phyloP scores from a whole-genome alignment of 164 flowering plant genomes.

The Tinospora cordifolia region DNA sequence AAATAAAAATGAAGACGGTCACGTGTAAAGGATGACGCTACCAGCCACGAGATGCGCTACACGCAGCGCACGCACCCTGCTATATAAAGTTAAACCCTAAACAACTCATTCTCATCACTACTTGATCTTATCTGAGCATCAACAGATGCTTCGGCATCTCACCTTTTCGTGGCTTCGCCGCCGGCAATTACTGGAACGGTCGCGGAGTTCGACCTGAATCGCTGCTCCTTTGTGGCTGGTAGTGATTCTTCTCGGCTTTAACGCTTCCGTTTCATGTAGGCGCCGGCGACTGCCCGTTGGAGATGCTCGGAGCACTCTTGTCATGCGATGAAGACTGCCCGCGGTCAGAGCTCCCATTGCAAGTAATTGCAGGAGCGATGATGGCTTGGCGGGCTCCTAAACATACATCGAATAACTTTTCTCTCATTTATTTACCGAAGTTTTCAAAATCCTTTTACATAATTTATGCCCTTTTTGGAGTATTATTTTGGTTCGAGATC shows the following conservation, averaged over 20 bases:
- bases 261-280: slow-evolving; percentile 5
- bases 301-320: not conserved
- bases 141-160: not conserved
- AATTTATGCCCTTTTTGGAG: too few relatives aligned
- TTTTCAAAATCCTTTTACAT: too few relatives aligned
- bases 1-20: too few relatives aligned
- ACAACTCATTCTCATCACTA: not conserved
- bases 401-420: not conserved
- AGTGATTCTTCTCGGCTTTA: not conserved
- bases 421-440: too few relatives aligned
- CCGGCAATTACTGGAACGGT: not conserved
- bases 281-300: not conserved
- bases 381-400: slow-evolving; percentile 21
- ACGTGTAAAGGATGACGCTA: not conserved
- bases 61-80: not conserved
- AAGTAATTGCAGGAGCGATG: slow-evolving; percentile 12
- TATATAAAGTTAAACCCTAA: slow-evolving; percentile 5
- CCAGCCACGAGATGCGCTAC: not conserved
- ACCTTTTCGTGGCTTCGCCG: not conserved
- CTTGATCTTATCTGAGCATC: slow-evolving; percentile 30
- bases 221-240: slow-evolving; percentile 11
- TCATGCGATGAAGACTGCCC: slow-evolving; percentile 27
- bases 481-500: too few relatives aligned
- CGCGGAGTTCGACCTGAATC: not conserved
- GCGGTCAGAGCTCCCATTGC: slow-evolving; percentile 19